phyloP scores from a whole-genome alignment of 176 grass and related monocot species.

The Chloris gayana region DNA sequence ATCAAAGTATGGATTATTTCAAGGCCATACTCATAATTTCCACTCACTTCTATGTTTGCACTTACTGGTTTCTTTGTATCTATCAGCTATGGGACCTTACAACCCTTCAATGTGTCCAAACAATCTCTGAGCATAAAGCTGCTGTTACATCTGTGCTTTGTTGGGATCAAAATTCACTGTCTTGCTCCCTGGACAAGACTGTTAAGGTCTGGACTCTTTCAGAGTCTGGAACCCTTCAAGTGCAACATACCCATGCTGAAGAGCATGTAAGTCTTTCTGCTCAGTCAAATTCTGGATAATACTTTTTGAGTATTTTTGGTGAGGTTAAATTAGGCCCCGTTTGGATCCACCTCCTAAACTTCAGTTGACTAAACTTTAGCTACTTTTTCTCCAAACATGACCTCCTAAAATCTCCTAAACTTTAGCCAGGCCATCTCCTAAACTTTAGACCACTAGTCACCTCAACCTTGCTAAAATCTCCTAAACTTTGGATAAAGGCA shows the following conservation, averaged over 20 bases:
- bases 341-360: too few species aligned
- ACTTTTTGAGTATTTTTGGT: neutral
- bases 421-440: too few species aligned
- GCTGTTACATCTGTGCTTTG: slow-evolving; percentile 65
- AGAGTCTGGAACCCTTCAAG: slow-evolving; percentile 52
- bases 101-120: slow-evolving; percentile 55
- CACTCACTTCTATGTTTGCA: neutral
- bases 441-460: too few species aligned
- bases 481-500: too few species aligned
- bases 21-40: neutral
- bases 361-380: too few species aligned
- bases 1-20: slow-evolving; percentile 31
- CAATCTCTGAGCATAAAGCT: slow-evolving; percentile 56
- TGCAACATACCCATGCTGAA: slow-evolving; percentile 48
- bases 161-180: slow-evolving; percentile 65
- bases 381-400: too few species aligned
- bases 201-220: slow-evolving; percentile 57
- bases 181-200: slow-evolving; percentile 63
- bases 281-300: neutral
- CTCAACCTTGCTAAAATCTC: too few species aligned
- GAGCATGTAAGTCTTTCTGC: slow-evolving; percentile 50
- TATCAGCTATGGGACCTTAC: slow-evolving; percentile 62
- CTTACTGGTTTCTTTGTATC: slow-evolving; percentile 22
- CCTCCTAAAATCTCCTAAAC: too few species aligned
- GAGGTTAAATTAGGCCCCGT: neutral